Conservation (phyloP, 495 filamentous ascomycete genomes). For the Tirmania nivea region DNA sequence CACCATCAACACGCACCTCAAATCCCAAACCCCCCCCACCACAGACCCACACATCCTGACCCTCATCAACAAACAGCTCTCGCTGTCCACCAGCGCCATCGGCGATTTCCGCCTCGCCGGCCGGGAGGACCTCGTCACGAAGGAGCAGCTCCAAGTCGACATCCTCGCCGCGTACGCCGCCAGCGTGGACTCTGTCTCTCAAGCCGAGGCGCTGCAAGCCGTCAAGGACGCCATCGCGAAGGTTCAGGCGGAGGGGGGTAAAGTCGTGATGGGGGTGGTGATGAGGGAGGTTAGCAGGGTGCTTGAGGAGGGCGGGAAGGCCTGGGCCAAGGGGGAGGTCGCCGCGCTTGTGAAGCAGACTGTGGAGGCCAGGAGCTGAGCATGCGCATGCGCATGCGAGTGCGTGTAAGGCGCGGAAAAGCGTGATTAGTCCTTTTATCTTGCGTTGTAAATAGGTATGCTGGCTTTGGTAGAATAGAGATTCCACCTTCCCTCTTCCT, state of each 20-base stretch:
- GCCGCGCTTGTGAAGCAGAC: constrained; percentile 10
- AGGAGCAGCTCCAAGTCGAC: constrained; percentile 24
- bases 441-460: too few relatives aligned
- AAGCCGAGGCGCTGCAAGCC: constrained; percentile 22
- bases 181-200: constrained; percentile 23
- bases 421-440: too few relatives aligned
- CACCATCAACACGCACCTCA: constrained; percentile 33
- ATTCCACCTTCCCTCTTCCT: too few relatives aligned
- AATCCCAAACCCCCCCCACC: constrained; percentile 30
- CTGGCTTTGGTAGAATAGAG: too few relatives aligned
- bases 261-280: constrained; percentile 18
- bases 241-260: constrained; percentile 19
- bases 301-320: constrained; percentile 7
- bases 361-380: neutral
- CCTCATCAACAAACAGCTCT: constrained; percentile 28
- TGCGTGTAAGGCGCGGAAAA: too few relatives aligned
- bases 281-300: constrained; percentile 19
- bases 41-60: constrained; percentile 35
- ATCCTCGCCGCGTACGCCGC: constrained; percentile 31
- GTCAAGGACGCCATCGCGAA: constrained; percentile 24
- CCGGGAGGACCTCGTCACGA: constrained; percentile 32
- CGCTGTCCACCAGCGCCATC: constrained; percentile 22
- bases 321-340: constrained; percentile 8
- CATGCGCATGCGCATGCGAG: too few relatives aligned
- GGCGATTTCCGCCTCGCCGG: constrained; percentile 29